Conservation (phyloP, 2,329 filamentous ascomycete genomes). For the Furcasterigmium sp. region DNA sequence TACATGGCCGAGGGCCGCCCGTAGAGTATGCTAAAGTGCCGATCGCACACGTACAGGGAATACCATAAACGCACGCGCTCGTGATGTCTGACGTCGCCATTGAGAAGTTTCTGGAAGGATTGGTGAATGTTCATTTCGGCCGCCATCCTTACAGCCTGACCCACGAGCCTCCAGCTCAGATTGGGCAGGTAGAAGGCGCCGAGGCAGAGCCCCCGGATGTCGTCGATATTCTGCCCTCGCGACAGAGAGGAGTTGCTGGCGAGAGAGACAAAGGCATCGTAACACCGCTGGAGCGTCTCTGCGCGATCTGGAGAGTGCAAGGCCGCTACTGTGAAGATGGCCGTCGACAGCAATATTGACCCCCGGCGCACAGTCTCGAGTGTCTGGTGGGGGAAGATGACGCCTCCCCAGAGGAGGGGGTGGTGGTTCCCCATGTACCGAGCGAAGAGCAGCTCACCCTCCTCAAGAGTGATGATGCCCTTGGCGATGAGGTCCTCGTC, state of each 20-base stretch:
- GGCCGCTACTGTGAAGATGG: conserved; percentile 53
- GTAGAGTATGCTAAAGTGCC: conserved; percentile 25
- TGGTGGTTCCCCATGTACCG: conserved; percentile 22
- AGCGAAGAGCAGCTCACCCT: conserved; percentile 44
- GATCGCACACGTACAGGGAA: conserved; percentile 25
- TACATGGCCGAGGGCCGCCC: conserved; percentile 22
- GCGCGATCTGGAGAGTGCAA: conserved; percentile 51
- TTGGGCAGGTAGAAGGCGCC: conserved; percentile 60
- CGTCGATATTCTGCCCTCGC: conserved; percentile 51
- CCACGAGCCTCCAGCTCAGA: conserved; percentile 56
- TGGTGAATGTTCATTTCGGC: conserved; percentile 51
- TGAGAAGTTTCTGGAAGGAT: conserved; percentile 41
- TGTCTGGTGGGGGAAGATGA: conserved; percentile 41
- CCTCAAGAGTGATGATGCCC: conserved; percentile 35
- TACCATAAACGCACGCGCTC: conserved; percentile 56
- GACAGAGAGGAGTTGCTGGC: conserved; percentile 53
- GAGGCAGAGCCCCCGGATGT: conserved; percentile 54
- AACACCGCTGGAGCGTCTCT: conserved; percentile 37
- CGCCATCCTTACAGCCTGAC: conserved; percentile 50
- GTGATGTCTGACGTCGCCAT: conserved; percentile 41
- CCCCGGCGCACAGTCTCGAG: conserved; percentile 46
- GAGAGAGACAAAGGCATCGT: conserved; percentile 50
- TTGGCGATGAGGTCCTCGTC: conserved; percentile 42
- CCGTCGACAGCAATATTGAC: conserved; percentile 51
- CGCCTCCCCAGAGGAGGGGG: conserved; percentile 44